phyloP scores from a whole-genome alignment of 306 rosid species.

The Casuarina cunninghamiana region DNA sequence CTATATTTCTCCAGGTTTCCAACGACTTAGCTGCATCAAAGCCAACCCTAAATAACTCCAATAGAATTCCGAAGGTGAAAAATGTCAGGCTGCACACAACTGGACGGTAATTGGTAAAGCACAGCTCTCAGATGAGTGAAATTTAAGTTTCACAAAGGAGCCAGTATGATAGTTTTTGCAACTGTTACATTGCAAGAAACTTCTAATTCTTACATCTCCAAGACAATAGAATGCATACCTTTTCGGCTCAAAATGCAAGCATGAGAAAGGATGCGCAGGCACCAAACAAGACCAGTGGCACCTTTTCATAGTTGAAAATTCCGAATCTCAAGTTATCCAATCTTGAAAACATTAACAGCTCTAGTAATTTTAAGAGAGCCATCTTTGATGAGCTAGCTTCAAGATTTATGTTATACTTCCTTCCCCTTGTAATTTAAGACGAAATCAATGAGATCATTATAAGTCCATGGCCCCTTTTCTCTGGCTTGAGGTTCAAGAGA shows the following conservation, averaged over 20 bases:
- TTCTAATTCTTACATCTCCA: conserved; percentile 48
- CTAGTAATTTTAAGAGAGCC: neutral
- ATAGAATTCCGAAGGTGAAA: conserved; percentile 56
- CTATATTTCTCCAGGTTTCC: conserved; percentile 56
- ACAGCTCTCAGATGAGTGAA: conserved; percentile 51
- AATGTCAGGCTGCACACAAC: conserved; percentile 53
- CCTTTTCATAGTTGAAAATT: conserved; percentile 37
- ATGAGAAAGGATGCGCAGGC: conserved; percentile 61
- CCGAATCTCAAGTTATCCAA: conserved; percentile 60
- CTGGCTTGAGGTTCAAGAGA: conserved; percentile 48
- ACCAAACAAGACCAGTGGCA: conserved; percentile 56
- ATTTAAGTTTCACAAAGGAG: conserved; percentile 71
- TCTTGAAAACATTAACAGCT: conserved; percentile 51
- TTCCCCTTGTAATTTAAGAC: conserved; percentile 32
- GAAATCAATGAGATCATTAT: conserved; percentile 49
- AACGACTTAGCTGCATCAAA: conserved; percentile 48
- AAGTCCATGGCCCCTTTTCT: conserved; percentile 54
- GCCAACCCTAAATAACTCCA: conserved; percentile 53
- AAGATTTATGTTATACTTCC: neutral
- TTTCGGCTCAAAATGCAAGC: conserved; percentile 66
- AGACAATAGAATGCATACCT: conserved; percentile 54
- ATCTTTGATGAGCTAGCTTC: conserved; percentile 3
- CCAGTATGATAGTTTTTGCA: conserved; percentile 53
- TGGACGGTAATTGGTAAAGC: conserved; percentile 41
- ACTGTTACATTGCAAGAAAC: conserved; percentile 50